phyloP scores from a whole-genome alignment of 225 moss, liverwort and hornwort species.

The Climacium dendroides region DNA sequence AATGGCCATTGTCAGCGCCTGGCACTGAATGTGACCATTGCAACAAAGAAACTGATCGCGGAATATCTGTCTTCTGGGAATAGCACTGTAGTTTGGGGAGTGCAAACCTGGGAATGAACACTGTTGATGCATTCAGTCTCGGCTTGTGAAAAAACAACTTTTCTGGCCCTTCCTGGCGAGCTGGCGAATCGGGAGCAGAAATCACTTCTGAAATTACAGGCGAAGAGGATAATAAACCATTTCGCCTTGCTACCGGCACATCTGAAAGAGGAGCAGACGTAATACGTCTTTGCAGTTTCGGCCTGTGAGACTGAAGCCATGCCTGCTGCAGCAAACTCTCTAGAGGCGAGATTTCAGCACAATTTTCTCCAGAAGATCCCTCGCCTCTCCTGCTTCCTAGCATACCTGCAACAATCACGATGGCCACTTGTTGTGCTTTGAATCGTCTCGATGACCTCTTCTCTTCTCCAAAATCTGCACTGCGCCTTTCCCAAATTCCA shows the following conservation, averaged over 20 bases:
- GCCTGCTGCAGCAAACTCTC: conserved; percentile 25
- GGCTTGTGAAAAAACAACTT: conserved; percentile 17
- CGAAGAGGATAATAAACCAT: not conserved
- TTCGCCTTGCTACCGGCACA: not conserved
- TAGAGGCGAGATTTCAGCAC: conserved; percentile 7
- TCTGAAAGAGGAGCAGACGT: not conserved
- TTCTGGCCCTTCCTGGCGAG: not conserved
- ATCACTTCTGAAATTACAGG: not conserved
- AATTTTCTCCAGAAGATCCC: not conserved
- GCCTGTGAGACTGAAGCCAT: conserved; percentile 19
- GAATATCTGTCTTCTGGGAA: conserved; percentile 15
- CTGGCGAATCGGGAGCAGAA: not conserved
- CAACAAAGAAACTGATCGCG: conserved; percentile 12
- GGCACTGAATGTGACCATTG: not conserved
- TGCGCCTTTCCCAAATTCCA: not conserved
- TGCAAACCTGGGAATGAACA: conserved; percentile 11
- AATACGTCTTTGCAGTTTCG: conserved; percentile 17
- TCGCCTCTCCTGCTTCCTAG: conserved; percentile 13
- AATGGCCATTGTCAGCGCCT: not conserved
- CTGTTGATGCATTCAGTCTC: not conserved
- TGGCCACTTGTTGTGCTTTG: not conserved
- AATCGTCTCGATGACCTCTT: not conserved
- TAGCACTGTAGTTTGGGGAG: conserved; percentile 16
- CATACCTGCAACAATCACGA: conserved; percentile 18
- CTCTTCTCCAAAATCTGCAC: not conserved